Evolutionary conservation across 2,329 filamentous ascomycete genomes (phyloP), one percentile per base, ranked within the genome.

Genomic region (Tolypocladium album): DNA sequence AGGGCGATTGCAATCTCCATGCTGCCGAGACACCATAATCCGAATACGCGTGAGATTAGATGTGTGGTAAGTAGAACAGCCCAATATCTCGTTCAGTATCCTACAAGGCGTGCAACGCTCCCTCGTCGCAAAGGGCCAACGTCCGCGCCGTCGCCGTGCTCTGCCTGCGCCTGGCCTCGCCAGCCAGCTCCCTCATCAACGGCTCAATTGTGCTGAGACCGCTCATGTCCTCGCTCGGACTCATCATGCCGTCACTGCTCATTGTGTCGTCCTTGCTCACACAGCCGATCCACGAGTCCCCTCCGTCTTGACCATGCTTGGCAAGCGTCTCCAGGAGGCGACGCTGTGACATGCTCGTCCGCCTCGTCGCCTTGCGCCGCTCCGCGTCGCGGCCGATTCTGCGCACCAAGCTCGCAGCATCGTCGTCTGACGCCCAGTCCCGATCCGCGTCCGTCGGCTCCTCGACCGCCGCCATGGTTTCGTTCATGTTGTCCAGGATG

Each of bases 401-500:
- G n/a, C 58, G 60, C 22, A 56, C 39, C 7, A 59, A 58, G 8
- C 59, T 61, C 8, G 61, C 58, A 5, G 60, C 61, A 24, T 72
- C 69, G 20, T 72, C 71, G n/a, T 74, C 72, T 2, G 72, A 72
- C 7, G 67, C 65, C 66, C 68, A 73, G 43, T 68, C 68, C 53
- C 67, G 65, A 5, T 63, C 64, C 8, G 64, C 64, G 13, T 61
- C 58, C 6, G 61, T 24, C 9, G 58, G 60, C 3, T 64, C 59
- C 9, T 66, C 62, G 13, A 65, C 59, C 2, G 57, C 61, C 55
- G 64, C 69, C 27, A 78, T 66, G 7, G 69, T 71, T 27, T 71
- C 68, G 64, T 76, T 75, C 39, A 82, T 69, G 39, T 73, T 76
- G 42, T 79, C 74, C 45, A 82, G 68, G 4, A 82, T 70, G 4